These are phyloP conservation scores for Rhododendron williamsianum DNA, from an alignment of 148 eudicot genomes.

Conservation along the genomic window DNA sequence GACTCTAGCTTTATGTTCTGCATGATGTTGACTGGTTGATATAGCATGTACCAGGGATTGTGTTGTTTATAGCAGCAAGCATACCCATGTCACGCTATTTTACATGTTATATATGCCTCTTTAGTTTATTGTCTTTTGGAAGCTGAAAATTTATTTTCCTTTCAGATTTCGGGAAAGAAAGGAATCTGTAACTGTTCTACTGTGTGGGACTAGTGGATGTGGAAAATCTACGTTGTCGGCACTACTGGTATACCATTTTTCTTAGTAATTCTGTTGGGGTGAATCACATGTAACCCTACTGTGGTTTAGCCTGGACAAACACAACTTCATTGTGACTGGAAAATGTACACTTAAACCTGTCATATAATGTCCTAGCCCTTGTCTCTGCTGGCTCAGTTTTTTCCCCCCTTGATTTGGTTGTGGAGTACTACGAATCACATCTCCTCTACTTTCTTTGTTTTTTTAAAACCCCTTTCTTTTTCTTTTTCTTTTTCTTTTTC, in stretches of 20 bases:
- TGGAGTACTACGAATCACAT: background rate
- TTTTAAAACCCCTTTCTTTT: background rate
- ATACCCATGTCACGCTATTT: background rate
- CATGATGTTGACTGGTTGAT: slow-evolving; percentile 28
- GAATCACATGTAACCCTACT: background rate
- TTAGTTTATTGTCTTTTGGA: background rate
- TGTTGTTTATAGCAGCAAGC: background rate
- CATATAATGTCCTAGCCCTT: background rate
- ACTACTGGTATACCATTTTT: slow-evolving; percentile 53
- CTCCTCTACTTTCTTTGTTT: background rate
- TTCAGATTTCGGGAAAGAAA: slow-evolving; percentile 80
- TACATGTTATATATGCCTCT: background rate
- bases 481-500: background rate
- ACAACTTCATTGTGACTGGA: background rate
- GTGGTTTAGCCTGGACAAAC: background rate
- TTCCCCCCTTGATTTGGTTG: background rate
- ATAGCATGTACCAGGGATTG: background rate
- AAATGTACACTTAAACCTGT: background rate
- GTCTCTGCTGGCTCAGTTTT: background rate
- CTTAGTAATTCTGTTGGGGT: background rate
- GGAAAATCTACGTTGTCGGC: slow-evolving; percentile 96
- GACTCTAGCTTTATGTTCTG: slow-evolving; percentile 6
- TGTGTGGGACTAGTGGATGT: slow-evolving; percentile 97
- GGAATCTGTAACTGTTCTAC: slow-evolving; percentile 79
- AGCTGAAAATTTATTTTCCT: background rate